Percentiles rank a stretch among this genome's conserved stretches.
phyloP scores from a whole-genome alignment of 2,329 filamentous ascomycete species.

The Celoporthe dispersa region DNA sequence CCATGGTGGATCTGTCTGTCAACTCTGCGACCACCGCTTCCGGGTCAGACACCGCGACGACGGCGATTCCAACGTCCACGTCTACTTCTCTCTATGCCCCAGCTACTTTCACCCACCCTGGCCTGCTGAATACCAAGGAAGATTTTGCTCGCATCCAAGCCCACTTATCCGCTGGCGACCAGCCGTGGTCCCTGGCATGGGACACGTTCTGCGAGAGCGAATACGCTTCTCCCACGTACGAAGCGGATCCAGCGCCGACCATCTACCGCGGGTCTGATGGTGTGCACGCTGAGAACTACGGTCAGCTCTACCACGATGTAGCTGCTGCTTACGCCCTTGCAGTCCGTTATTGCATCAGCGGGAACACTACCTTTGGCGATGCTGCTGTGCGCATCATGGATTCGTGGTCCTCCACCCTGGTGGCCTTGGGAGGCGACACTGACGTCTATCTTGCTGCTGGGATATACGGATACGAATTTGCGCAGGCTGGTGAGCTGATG shows the following conservation, averaged over 20 bases:
- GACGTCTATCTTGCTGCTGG: slow-evolving; percentile 43
- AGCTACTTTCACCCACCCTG: too few relatives aligned
- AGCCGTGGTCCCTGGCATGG: too few relatives aligned
- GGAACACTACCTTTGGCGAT: slow-evolving; percentile 39
- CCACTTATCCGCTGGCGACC: too few relatives aligned
- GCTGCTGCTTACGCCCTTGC: slow-evolving; percentile 23
- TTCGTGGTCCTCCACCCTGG: slow-evolving; percentile 40
- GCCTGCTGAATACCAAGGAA: too few relatives aligned
- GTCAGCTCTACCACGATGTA: slow-evolving; percentile 34
- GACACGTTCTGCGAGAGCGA: too few relatives aligned
- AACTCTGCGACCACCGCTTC: too few relatives aligned
- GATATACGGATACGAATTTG: slow-evolving; percentile 46
- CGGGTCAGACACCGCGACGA: too few relatives aligned
- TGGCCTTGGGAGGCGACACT: slow-evolving; percentile 36
- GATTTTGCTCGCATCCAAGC: too few relatives aligned
- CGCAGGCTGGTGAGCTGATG: slow-evolving; percentile 37
- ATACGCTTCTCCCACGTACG: too few relatives aligned
- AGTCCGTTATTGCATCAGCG: slow-evolving; percentile 42
- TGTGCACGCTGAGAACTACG: slow-evolving; percentile 40
- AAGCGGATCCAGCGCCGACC: slow-evolving; percentile 21
- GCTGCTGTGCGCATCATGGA: slow-evolving; percentile 40
- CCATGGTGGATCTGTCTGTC: too few relatives aligned
- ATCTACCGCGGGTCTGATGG: slow-evolving; percentile 42
- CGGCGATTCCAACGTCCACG: too few relatives aligned
- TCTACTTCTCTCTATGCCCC: too few relatives aligned